These are phyloP conservation scores for Myriosclerotinia curreyana DNA, from an alignment of 2,329 filamentous ascomycete species.

Conservation along the genomic window DNA sequence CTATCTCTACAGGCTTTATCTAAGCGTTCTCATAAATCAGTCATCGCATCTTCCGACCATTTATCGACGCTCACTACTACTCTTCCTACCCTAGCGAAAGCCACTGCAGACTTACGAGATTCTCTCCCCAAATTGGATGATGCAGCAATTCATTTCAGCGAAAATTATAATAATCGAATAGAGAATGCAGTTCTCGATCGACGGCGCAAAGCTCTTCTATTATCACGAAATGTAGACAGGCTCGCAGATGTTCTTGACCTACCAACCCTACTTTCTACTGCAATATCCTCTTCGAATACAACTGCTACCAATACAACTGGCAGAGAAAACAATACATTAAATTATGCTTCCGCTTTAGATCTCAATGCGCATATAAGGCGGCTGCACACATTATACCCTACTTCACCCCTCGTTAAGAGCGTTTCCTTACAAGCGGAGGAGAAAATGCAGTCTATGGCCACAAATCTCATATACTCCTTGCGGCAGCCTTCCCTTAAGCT, in stretches of 20 bases:
- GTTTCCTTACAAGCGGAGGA: slow-evolving; percentile 76
- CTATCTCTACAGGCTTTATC: slow-evolving; percentile 84
- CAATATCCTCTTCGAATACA: slow-evolving; percentile 54
- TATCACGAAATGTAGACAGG: slow-evolving; percentile 83
- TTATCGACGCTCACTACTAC: slow-evolving; percentile 70
- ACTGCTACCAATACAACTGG: slow-evolving; percentile 44
- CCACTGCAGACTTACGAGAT: slow-evolving; percentile 64
- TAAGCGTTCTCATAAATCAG: slow-evolving; percentile 80
- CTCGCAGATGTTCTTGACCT: slow-evolving; percentile 89
- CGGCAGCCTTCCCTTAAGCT: slow-evolving; percentile 79
- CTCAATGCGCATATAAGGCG: slow-evolving; percentile 91
- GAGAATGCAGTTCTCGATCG: slow-evolving; percentile 67
- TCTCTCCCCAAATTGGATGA: slow-evolving; percentile 76
- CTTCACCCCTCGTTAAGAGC: slow-evolving; percentile 69
- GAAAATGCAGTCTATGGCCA: slow-evolving; percentile 84
- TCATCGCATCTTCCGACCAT: slow-evolving; percentile 76
- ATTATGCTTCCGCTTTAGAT: slow-evolving; percentile 86
- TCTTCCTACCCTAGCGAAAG: slow-evolving; percentile 66
- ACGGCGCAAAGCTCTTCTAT: slow-evolving; percentile 74
- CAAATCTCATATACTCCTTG: slow-evolving; percentile 75
- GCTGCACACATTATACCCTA: slow-evolving; percentile 76
- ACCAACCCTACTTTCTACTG: slow-evolving; percentile 77
- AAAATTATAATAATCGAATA: slow-evolving; percentile 72
- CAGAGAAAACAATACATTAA: slow-evolving; percentile 51
- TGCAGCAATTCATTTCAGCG: slow-evolving; percentile 75